A percentile compares a stretch with the other conserved stretches of the same genome.
Conservation (phyloP, 352 stramenopile genomes). For the Pythium dissimile region DNA sequence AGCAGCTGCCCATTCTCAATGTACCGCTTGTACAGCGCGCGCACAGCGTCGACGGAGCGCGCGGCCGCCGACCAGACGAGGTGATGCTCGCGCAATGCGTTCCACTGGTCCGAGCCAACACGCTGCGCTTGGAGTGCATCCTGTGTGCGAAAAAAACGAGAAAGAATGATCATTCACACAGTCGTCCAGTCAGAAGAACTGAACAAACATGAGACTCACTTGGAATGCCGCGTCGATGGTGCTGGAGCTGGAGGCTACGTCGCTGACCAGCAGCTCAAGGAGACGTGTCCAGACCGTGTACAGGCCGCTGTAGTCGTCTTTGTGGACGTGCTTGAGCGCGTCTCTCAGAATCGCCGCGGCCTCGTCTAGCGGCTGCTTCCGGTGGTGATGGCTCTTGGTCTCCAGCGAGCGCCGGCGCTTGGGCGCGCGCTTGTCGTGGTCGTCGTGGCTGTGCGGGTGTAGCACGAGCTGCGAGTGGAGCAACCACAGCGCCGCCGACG, state of each 20-base stretch:
- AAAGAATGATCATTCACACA: too few relatives aligned
- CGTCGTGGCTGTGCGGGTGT: constrained; percentile 29
- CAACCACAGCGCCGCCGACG: constrained; percentile 47
- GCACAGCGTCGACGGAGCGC: constrained; percentile 36
- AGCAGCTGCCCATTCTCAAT: constrained; percentile 65
- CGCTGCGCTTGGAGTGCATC: constrained; percentile 43
- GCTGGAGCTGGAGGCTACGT: constrained; percentile 4
- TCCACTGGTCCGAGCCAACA: constrained; percentile 51
- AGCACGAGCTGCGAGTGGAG: constrained; percentile 72
- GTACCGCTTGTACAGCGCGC: constrained; percentile 64
- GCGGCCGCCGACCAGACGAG: constrained; percentile 48
- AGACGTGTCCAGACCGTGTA: constrained; percentile 47
- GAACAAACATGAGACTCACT: constrained; percentile 21
- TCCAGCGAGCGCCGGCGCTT: constrained; percentile 60
- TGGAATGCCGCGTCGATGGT: constrained; percentile 51
- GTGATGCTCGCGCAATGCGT: constrained; percentile 55
- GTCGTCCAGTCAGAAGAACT: too few relatives aligned
- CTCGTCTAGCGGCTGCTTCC: constrained; percentile 29
- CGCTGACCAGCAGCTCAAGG: constrained; percentile 49
- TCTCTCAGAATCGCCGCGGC: constrained; percentile 48
- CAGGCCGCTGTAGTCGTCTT: constrained; percentile 39
- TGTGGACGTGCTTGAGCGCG: constrained; percentile 37
- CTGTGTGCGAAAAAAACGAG: too few relatives aligned
- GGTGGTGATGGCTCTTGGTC: constrained; percentile 21
- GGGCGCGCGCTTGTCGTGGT: constrained; percentile 17